phyloP scores from a whole-genome alignment of 164 flowering plant species.

The Vitis amurensis region DNA sequence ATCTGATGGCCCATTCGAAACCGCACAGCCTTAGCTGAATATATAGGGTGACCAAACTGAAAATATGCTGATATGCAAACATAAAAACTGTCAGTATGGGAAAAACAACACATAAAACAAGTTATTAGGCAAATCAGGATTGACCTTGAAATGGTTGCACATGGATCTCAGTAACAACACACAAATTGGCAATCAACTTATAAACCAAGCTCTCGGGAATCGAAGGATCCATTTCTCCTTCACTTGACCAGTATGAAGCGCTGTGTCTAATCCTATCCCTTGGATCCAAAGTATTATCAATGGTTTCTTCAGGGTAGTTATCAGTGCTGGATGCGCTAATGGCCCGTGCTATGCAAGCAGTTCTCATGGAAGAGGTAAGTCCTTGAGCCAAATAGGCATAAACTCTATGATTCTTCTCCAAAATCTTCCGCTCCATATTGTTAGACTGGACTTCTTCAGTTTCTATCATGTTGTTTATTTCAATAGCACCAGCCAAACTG shows the following conservation, averaged over 20 bases:
- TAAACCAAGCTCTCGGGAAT: slow-evolving; percentile 58
- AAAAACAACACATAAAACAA: neutral
- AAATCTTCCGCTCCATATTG: slow-evolving; percentile 25
- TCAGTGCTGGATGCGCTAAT: slow-evolving; percentile 74
- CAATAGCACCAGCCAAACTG: slow-evolving; percentile 23
- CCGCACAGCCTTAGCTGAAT: slow-evolving; percentile 50
- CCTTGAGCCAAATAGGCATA: slow-evolving; percentile 51
- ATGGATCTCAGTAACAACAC: slow-evolving; percentile 54
- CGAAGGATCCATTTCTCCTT: slow-evolving; percentile 49
- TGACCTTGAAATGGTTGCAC: slow-evolving; percentile 68
- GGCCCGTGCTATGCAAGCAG: slow-evolving; percentile 38
- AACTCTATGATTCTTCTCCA: slow-evolving; percentile 41
- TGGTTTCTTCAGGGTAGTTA: slow-evolving; percentile 55
- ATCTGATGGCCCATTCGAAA: slow-evolving; percentile 45
- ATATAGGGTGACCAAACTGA: slow-evolving; percentile 49
- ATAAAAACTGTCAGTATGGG: neutral
- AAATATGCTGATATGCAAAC: slow-evolving; percentile 37
- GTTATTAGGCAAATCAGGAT: neutral
- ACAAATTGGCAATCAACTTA: slow-evolving; percentile 39
- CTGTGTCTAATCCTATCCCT: slow-evolving; percentile 28
- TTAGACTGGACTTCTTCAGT: slow-evolving; percentile 17
- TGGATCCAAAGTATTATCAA: slow-evolving; percentile 55
- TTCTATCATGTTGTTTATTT: slow-evolving; percentile 22
- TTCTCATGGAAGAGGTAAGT: slow-evolving; percentile 20
- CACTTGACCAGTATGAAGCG: slow-evolving; percentile 73